Base-by-base conservation (phyloP, 768 basidiomycete species). In the Floccularia luteovirens region DNA sequence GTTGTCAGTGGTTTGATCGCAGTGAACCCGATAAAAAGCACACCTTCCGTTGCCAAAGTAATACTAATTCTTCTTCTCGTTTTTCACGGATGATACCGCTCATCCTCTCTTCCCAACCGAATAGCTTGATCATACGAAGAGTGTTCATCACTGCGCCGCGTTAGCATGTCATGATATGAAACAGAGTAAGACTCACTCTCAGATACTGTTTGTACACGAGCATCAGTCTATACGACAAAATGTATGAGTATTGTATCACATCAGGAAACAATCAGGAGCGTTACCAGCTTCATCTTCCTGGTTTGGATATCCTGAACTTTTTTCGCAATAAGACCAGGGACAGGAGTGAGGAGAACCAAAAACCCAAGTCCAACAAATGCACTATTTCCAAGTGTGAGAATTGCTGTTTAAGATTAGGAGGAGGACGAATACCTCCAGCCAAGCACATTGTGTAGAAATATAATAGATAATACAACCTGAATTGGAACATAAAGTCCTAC, bases 91-190 rank as follows among this genome's bases (percentile, higher is more conserved):
- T 62, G 37, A 66, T 65, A 8, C 66, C 54, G 19, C 70, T 61
- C 52, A 82, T 70, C 33, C 72, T 67, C 42, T 71, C 67, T 66
- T 79, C 70, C 71, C 83, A 74, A 5, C 69, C 83, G 47, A 87
- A 84, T 30, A 85, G 59, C 56, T 86, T 85, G 51, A 83, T 63
- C 75, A 83, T 82, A 11, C 80, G 69, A 12, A 75, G 61, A 19
- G 67, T 14, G 7, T 79, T 38, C 48, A 77, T 74, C 17, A 67
- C 54, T 22, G 55, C 62, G 48, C 82, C 60, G 5, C 81, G 82
- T 19, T 76, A 68, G 32, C 84, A 64, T 1, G 79, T 61, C 44
- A 75, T 76, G 25, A 31, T 22, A 24, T 12, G 34, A 14, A 13
- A 20, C 48, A 46, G 7, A 24, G 17, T 16, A 27, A 10, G 45